Evolutionary conservation across 2,329 filamentous ascomycete species (phyloP), one percentile per base, ranked within the genome.

Genomic region (Cyanodermella asteris): DNA sequence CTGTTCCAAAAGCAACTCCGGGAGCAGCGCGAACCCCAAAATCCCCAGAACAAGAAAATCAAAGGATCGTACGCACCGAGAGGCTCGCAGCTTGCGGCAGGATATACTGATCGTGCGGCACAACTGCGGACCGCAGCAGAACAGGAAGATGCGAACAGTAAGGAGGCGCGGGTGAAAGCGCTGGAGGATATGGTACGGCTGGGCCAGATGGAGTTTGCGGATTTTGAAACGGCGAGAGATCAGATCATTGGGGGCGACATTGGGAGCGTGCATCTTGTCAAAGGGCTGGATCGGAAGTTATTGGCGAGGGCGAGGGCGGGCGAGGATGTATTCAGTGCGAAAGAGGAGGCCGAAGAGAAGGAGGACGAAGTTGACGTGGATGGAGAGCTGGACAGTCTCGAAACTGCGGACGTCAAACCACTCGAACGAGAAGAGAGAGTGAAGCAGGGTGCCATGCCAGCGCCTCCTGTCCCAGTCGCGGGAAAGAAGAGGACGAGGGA

Each of bases 1-100:
- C 72, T 87, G 28, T 93, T 93, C 46, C 73, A 76, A 13, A 73
- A 71, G 36, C 84, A 93, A 46, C 60, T 91, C 16, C 72, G 77
- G 18, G 78, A 90, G 38, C 64, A 71, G 32, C 68, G 62, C 31
- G 55, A 58, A 21, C 32, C 31, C 20, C 26, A 36, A 25, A 35
- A 64, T 41, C 53, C 62, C 46, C 59, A 63, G 1, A 47, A 62
- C 6, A 90, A 80, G 50, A 80, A 72, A 42, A 74, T 78, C 52
- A 73, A 68, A 33, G 72, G 78, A 0, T 57, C 53, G 7, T 70
- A 70, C 3, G 73, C 69, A 3, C 87, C 84, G 0, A 90, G 81
- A 45, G 87, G 87, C 20, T 69, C 69, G 27, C 80, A 71, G 44
- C 56, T 91, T 13, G 73, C 72, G 3, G 53, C 65, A 5, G 84